phyloP scores from a whole-genome alignment of 495 filamentous ascomycete species.

The Elaphomyces granulatus region DNA sequence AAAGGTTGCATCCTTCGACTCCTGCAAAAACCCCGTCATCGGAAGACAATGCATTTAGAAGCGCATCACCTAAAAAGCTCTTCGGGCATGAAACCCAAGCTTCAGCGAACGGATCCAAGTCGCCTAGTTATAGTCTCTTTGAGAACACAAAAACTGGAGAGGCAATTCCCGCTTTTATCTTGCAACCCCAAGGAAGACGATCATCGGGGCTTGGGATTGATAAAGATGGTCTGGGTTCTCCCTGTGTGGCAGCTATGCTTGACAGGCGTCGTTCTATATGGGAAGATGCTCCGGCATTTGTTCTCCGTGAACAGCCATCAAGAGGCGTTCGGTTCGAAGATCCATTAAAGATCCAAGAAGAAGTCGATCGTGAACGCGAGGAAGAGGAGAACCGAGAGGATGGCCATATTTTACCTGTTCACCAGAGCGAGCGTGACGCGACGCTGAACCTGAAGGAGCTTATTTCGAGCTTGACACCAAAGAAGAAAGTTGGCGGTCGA shows the following conservation, averaged over 20 bases:
- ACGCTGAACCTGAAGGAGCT: conserved; percentile 56
- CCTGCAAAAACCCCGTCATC: conserved; percentile 39
- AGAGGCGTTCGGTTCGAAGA: conserved; percentile 50
- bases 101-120: conserved; percentile 22
- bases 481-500: conserved; percentile 52
- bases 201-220: conserved; percentile 66
- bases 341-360: conserved; percentile 48
- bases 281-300: conserved; percentile 47
- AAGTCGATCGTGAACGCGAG: conserved; percentile 53
- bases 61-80: conserved; percentile 40
- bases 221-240: conserved; percentile 62
- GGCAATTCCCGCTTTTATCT: conserved; percentile 46
- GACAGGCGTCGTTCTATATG: conserved; percentile 59
- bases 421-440: conserved; percentile 42
- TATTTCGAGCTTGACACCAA: conserved; percentile 64
- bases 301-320: conserved; percentile 30
- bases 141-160: conserved; percentile 41
- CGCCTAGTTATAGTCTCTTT: conserved; percentile 38
- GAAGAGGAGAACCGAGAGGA: conserved; percentile 49
- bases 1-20: conserved; percentile 34
- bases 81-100: conserved; percentile 35
- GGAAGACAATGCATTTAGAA: conserved; percentile 28
- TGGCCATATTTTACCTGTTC: conserved; percentile 34
- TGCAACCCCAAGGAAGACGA: conserved; percentile 48
- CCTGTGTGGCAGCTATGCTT: conserved; percentile 56